These are phyloP conservation scores for Jatropha curcas DNA, from an alignment of 345 rosid species.

Conservation along the genomic window DNA sequence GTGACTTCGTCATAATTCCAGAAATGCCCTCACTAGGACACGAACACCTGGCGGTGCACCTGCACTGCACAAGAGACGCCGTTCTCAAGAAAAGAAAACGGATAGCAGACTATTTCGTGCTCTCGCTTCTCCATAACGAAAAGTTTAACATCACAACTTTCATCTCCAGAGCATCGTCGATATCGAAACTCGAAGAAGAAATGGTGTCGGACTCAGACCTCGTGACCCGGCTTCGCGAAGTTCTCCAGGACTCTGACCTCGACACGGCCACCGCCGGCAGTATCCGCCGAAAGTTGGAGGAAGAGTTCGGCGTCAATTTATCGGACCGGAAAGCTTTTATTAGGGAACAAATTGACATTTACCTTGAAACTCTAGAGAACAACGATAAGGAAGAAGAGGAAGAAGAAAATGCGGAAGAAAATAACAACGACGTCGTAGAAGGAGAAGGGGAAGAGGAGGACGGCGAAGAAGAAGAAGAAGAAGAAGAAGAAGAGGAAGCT, in stretches of 20 bases:
- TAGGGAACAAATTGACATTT: constrained; percentile 71
- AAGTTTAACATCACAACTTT: not conserved
- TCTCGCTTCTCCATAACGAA: not conserved
- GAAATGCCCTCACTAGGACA: not conserved
- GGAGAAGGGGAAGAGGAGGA: constrained; percentile 32
- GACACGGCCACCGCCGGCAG: constrained; percentile 70
- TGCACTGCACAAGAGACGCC: not conserved
- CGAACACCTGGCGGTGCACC: not conserved
- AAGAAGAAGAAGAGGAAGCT: not conserved
- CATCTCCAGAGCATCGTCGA: not conserved
- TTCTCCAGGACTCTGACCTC: constrained; percentile 69
- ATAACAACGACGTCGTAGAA: constrained; percentile 33
- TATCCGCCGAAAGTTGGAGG: constrained; percentile 69
- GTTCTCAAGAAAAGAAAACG: not conserved
- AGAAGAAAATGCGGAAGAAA: constrained; percentile 10
- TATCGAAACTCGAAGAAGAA: not conserved
- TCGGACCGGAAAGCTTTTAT: constrained; percentile 58
- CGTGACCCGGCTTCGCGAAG: constrained; percentile 65
- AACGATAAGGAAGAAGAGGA: constrained; percentile 21
- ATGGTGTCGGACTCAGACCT: constrained; percentile 78
- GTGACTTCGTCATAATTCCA: not conserved
- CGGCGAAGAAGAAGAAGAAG: constrained; percentile 24
- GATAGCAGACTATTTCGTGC: not conserved
- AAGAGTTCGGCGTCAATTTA: constrained; percentile 60
- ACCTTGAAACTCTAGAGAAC: constrained; percentile 42